Evolutionary conservation across 2,329 filamentous ascomycete species (phyloP).

Genomic region (Fusarium sp.): DNA sequence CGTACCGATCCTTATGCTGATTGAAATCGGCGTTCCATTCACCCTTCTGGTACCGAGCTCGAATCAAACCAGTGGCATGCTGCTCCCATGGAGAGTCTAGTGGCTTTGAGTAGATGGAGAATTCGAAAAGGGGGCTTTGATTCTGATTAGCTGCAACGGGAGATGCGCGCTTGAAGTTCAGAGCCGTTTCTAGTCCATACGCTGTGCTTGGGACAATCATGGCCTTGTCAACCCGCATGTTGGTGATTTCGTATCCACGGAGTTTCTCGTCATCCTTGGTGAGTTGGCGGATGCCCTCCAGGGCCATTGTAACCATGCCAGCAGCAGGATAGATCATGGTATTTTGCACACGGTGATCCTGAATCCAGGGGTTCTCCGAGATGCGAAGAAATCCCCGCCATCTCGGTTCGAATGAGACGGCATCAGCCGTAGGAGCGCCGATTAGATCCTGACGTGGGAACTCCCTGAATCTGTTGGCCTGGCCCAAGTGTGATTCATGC

Average conservation of each 20-base stretch:
- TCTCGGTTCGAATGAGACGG: slow-evolving; percentile 57
- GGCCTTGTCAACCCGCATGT: slow-evolving; percentile 62
- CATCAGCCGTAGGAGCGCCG: slow-evolving; percentile 59
- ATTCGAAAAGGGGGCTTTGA: slow-evolving; percentile 46
- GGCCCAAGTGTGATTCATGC: slow-evolving; percentile 63
- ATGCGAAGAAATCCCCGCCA: slow-evolving; percentile 64
- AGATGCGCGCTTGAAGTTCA: slow-evolving; percentile 55
- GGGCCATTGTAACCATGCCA: slow-evolving; percentile 62
- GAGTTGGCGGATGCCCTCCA: slow-evolving; percentile 61
- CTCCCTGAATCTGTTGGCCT: slow-evolving; percentile 57
- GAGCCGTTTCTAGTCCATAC: slow-evolving; percentile 62
- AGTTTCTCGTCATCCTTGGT: slow-evolving; percentile 39
- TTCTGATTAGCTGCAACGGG: neutral
- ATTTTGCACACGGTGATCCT: slow-evolving; percentile 64
- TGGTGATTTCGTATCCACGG: slow-evolving; percentile 56
- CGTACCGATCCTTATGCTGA: slow-evolving; percentile 37
- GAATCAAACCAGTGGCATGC: slow-evolving; percentile 54
- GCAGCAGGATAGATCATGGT: slow-evolving; percentile 64
- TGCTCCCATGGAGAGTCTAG: slow-evolving; percentile 56
- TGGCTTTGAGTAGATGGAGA: slow-evolving; percentile 61
- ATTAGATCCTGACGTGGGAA: slow-evolving; percentile 64
- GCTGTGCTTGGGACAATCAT: slow-evolving; percentile 61
- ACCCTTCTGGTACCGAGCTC: slow-evolving; percentile 42
- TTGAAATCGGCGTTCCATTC: slow-evolving; percentile 34
- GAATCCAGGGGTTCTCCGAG: slow-evolving; percentile 64